A percentile compares a stretch with the other conserved stretches of the same genome.
These are phyloP conservation scores for Filobasidium uniguttulatum DNA, from an alignment of 1,284 basidiomycete species.

Conservation along the genomic window DNA sequence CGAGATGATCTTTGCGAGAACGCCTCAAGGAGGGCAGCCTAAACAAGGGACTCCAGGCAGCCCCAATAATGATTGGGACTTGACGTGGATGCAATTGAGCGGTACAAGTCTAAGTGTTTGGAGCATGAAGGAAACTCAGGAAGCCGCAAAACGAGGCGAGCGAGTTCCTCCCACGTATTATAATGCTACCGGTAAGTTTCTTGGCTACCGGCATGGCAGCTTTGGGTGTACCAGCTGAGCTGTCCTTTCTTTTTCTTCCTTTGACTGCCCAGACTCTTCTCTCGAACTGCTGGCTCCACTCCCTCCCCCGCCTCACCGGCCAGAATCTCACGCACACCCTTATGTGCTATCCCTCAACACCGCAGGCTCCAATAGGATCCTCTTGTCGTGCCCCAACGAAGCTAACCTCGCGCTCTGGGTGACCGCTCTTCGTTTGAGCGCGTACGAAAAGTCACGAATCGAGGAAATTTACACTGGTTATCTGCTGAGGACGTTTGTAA, in stretches of 20 bases:
- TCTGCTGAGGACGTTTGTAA: slow-evolving; percentile 51
- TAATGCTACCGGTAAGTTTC: slow-evolving; percentile 43
- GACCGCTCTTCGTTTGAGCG: slow-evolving; percentile 72
- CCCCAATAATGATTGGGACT: slow-evolving; percentile 69
- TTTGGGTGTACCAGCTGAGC: slow-evolving; percentile 36
- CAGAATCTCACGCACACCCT: slow-evolving; percentile 40
- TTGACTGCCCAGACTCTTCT: slow-evolving; percentile 43
- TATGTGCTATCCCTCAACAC: slow-evolving; percentile 89
- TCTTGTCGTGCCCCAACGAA: slow-evolving; percentile 71
- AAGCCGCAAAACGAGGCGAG: slow-evolving; percentile 32
- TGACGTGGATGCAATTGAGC: slow-evolving; percentile 87
- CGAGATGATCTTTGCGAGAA: slow-evolving; percentile 37
- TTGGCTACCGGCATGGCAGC: slow-evolving; percentile 18
- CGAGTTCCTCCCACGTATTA: slow-evolving; percentile 34
- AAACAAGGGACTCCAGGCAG: slow-evolving; percentile 62
- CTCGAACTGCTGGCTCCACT: slow-evolving; percentile 43
- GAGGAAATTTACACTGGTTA: slow-evolving; percentile 98
- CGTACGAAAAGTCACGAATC: slow-evolving; percentile 89
- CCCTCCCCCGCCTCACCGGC: slow-evolving; percentile 40
- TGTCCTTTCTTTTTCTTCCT: slow-evolving; percentile 39
- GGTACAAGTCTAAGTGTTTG: slow-evolving; percentile 70
- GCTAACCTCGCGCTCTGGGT: slow-evolving; percentile 73
- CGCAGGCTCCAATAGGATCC: slow-evolving; percentile 75
- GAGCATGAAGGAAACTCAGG: slow-evolving; percentile 38
- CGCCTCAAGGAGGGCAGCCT: slow-evolving; percentile 34